A percentile compares a stretch with the other conserved stretches of the same genome.
These are phyloP conservation scores for Sporodiniella umbellata DNA, from an alignment of 371 early-diverging fungal species.

Conservation along the genomic window DNA sequence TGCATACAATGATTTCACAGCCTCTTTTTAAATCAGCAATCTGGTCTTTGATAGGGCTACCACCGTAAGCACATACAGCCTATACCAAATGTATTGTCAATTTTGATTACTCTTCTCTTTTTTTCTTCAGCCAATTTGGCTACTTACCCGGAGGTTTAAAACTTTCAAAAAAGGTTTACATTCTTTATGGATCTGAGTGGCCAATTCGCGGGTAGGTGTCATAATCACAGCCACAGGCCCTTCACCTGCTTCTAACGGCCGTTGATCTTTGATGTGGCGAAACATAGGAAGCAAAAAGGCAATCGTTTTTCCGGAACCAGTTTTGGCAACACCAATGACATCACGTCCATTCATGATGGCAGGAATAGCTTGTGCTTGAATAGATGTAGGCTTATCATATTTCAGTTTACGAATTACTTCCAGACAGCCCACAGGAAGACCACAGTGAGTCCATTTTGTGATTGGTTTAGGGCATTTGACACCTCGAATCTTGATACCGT, in stretches of 20 bases:
- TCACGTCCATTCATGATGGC: constrained; percentile 96
- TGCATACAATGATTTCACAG: constrained; percentile 98
- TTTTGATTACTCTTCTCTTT: neutral
- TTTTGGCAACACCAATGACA: constrained; percentile 99
- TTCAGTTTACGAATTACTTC: constrained; percentile 80
- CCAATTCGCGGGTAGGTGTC: constrained; percentile 99
- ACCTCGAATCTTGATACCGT: constrained; percentile 92
- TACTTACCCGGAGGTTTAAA: constrained; percentile 58
- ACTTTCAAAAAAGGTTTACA: constrained; percentile 85
- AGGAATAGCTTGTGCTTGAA: constrained; percentile 98
- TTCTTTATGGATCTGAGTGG: constrained; percentile 96
- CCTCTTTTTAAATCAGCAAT: constrained; percentile 98
- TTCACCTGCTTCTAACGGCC: constrained; percentile 78
- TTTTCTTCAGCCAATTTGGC: neutral
- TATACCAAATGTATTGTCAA: constrained; percentile 22
- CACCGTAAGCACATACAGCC: constrained; percentile 97
- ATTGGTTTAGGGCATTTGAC: constrained; percentile 92
- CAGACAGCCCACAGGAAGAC: constrained; percentile 69
- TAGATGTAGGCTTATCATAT: constrained; percentile 88
- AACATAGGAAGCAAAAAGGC: constrained; percentile 97
- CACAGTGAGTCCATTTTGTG: constrained; percentile 95
- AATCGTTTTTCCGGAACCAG: constrained; percentile 98
- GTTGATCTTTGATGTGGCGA: constrained; percentile 95
- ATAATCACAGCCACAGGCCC: constrained; percentile 96
- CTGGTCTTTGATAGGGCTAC: constrained; percentile 96